phyloP scores from a whole-genome alignment of 441 rosid genomes.

The Raphanus hybrid region DNA sequence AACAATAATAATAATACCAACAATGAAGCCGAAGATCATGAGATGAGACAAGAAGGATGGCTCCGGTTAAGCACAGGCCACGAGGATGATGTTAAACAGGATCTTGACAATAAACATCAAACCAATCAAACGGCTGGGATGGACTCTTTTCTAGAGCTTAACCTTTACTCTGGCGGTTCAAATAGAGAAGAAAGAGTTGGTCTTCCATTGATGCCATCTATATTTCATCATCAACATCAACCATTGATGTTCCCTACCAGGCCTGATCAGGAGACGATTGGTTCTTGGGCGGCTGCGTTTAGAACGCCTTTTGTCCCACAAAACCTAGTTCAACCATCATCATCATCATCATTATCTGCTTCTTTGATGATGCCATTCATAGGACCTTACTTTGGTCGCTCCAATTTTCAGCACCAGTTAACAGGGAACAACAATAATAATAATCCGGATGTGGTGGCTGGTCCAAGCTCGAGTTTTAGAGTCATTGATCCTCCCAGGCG shows the following conservation, averaged over 20 bases:
- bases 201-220: slow-evolving; percentile 49
- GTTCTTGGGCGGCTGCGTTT: slow-evolving; percentile 61
- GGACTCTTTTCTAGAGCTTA: slow-evolving; percentile 73
- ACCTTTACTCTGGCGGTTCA: slow-evolving; percentile 63
- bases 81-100: slow-evolving; percentile 39
- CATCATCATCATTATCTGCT: slow-evolving; percentile 45
- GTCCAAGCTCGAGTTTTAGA: slow-evolving; percentile 74
- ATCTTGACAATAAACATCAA: slow-evolving; percentile 43
- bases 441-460: slow-evolving; percentile 54
- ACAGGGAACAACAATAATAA: slow-evolving; percentile 27
- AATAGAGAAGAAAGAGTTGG: slow-evolving; percentile 37
- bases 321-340: slow-evolving; percentile 46
- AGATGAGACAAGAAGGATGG: slow-evolving; percentile 68
- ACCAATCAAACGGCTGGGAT: slow-evolving; percentile 37
- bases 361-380: slow-evolving; percentile 63
- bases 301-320: slow-evolving; percentile 45
- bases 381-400: slow-evolving; percentile 65
- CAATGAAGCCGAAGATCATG: slow-evolving; percentile 37
- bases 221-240: slow-evolving; percentile 63
- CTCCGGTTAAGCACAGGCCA: slow-evolving; percentile 81
- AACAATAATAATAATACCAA: slow-evolving; percentile 10
- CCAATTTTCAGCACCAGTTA: slow-evolving; percentile 52
- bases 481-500: slow-evolving; percentile 83
- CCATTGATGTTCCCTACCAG: slow-evolving; percentile 44
- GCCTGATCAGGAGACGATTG: slow-evolving; percentile 55